These are phyloP conservation scores for Phaeolepiota aurea DNA, from an alignment of 768 basidiomycete species.

Conservation along the genomic window DNA sequence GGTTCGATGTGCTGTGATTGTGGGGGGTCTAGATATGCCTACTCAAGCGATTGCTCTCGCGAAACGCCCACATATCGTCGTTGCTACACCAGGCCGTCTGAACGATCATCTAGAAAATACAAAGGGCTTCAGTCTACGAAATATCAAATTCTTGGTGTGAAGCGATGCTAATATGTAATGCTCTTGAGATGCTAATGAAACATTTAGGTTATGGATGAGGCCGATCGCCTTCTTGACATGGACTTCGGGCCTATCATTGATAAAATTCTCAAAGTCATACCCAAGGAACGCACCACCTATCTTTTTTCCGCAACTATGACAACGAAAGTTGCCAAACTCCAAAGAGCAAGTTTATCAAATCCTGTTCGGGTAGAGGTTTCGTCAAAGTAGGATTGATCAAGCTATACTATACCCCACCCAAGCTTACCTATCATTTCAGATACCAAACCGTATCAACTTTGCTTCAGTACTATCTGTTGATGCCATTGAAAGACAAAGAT, in stretches of 20 bases:
- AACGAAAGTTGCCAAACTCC: constrained; percentile 93
- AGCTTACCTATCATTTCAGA: constrained; percentile 42
- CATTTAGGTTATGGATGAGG: constrained; percentile 89
- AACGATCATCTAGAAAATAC: constrained; percentile 95
- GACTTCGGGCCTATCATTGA: constrained; percentile 95
- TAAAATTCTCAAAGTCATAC: constrained; percentile 92
- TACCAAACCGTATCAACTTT: constrained; percentile 96
- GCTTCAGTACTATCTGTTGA: constrained; percentile 91
- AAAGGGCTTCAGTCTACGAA: constrained; percentile 88
- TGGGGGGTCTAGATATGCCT: constrained; percentile 94
- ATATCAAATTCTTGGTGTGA: constrained; percentile 80
- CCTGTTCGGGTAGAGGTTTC: constrained; percentile 93
- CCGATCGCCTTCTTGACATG: constrained; percentile 91
- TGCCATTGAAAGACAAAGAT: constrained; percentile 89
- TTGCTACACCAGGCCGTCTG: constrained; percentile 91
- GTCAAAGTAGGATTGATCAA: constrained; percentile 57
- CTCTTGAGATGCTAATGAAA: not conserved
- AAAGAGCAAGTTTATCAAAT: constrained; percentile 86
- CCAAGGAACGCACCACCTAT: constrained; percentile 90
- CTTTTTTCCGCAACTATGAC: constrained; percentile 99
- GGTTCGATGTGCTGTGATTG: constrained; percentile 81
- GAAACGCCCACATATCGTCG: constrained; percentile 89
- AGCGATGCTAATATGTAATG: not conserved
- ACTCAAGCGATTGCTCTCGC: constrained; percentile 87
- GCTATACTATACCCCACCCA: no score